Evolutionary conservation across 805 yeast species (phyloP), one percentile per base, ranked within the genome.

Genomic region (Candida endomychidarum): DNA sequence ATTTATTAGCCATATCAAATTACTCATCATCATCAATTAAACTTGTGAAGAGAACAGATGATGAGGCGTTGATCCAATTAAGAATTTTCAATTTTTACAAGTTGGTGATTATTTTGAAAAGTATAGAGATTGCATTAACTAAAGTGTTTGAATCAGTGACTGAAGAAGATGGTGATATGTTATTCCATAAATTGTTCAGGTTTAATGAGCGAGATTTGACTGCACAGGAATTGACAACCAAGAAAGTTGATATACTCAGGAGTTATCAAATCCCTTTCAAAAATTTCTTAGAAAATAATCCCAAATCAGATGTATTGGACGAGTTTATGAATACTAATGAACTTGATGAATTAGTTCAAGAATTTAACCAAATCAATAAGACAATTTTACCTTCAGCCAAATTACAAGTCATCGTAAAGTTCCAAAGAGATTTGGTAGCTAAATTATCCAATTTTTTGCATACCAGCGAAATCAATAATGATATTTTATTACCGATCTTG

Each of bases 71-170:
- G n/a, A 47, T 51, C 34, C 74, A 69, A 46, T 54, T 68, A 30
- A 51, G 74, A 10, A 58, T 69, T 3, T 69, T 69, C 53, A 67
- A 67, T 39, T 64, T 53, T 48, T 68, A 67, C 52, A 69, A 69
- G 47, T 62, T 67, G 42, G 45, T 65, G 24, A 51, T 59, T n/a
- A 57, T 66, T 4, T 45, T 53, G 21, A 58, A 62, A 37, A 40
- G 64, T 20, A 55, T 67, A 16, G 71, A 67, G 36, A 44, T 48
- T 31, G 68, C 72, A 5, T 68, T 58, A 38, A 36, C 34, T n/a
- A 48, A 50, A 19, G 43, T 69, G 19, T 65, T 67, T 47, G 40
- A 51, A 11, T 52, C 65, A 4, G 36, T 46, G 8, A 49, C 30
- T 38, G 50, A 52, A 8, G 62, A 58, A 15, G 69, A 63, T 28